A percentile compares a stretch with the other conserved stretches of the same genome.
phyloP scores from a whole-genome alignment of 2,329 filamentous ascomycete species.

The Rhexocercosporidium sp. region DNA sequence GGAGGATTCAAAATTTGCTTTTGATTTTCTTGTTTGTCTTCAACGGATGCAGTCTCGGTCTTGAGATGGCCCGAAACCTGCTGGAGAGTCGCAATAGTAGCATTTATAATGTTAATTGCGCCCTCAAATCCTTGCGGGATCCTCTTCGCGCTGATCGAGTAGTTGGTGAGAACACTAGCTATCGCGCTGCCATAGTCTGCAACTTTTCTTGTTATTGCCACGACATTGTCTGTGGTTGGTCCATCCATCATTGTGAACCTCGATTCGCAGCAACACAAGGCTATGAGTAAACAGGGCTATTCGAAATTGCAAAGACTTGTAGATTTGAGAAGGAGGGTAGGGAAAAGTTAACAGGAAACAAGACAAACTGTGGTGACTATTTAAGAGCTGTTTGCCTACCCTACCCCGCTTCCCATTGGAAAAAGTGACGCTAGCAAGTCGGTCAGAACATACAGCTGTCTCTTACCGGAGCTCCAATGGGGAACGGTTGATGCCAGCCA shows the following conservation, averaged over 20 bases:
- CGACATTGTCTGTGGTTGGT: slow-evolving; percentile 6
- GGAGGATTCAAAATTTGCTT: slow-evolving; percentile 31
- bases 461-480: background rate
- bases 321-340: background rate
- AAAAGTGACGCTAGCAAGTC: slow-evolving; percentile 1
- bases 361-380: background rate
- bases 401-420: background rate
- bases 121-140: slow-evolving; percentile 25
- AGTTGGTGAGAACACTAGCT: slow-evolving; percentile 29
- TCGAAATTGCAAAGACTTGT: background rate
- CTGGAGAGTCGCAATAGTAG: slow-evolving; percentile 30
- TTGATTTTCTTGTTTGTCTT: background rate
- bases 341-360: background rate
- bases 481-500: background rate
- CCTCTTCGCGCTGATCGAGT: slow-evolving; percentile 16
- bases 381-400: background rate
- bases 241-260: slow-evolving; percentile 22
- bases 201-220: slow-evolving; percentile 16
- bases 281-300: background rate
- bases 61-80: slow-evolving; percentile 28
- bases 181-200: slow-evolving; percentile 30
- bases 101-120: slow-evolving; percentile 28
- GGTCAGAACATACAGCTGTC: background rate
- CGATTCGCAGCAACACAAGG: background rate
- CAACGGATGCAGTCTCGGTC: slow-evolving; percentile 11